Percentiles rank a stretch among this genome's conserved stretches.
phyloP scores from a whole-genome alignment of 2,329 filamentous ascomycete genomes.

The Microthyrium microscopicum region DNA sequence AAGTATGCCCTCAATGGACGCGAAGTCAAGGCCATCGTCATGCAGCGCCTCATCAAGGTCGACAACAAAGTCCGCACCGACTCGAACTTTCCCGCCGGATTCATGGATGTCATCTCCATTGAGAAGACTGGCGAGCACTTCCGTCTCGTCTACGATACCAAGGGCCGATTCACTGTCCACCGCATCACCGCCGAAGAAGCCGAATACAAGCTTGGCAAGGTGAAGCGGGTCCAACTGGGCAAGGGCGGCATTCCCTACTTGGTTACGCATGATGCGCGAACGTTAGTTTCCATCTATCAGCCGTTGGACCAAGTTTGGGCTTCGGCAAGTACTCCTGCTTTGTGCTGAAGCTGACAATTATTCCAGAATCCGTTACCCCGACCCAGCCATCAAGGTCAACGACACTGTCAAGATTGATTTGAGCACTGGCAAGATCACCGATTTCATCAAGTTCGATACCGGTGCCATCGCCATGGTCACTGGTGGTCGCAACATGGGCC shows the following conservation, averaged over 20 bases:
- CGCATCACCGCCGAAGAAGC: slow-evolving; percentile 97
- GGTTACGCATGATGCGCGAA: slow-evolving; percentile 99
- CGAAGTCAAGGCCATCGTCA: slow-evolving; percentile 93
- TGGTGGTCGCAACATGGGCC: slow-evolving; percentile 99
- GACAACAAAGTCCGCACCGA: slow-evolving; percentile 99
- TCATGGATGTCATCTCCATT: slow-evolving; percentile 99
- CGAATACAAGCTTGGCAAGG: slow-evolving; percentile 99
- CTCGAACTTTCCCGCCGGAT: slow-evolving; percentile 88
- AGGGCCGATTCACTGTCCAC: slow-evolving; percentile 99
- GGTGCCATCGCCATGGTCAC: slow-evolving; percentile 97
- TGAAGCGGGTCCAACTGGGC: slow-evolving; percentile 98
- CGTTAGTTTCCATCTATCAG: slow-evolving; percentile 99
- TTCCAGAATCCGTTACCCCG: slow-evolving; percentile 95
- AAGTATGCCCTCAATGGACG: slow-evolving; percentile 99
- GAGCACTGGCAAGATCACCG: slow-evolving; percentile 88
- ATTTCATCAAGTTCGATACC: slow-evolving; percentile 98
- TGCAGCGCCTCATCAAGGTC: slow-evolving; percentile 99
- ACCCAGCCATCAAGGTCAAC: slow-evolving; percentile 98
- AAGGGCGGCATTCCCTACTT: slow-evolving; percentile 99
- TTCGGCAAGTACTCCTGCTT: too few relatives aligned
- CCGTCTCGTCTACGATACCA: slow-evolving; percentile 99
- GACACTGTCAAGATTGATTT: slow-evolving; percentile 99
- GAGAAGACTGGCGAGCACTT: slow-evolving; percentile 99
- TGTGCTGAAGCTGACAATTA: too few relatives aligned
- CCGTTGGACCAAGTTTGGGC: slow-evolving; percentile 99